These are phyloP conservation scores for Kuraishia molischiana DNA, from an alignment of 805 yeast genomes.

Conservation along the genomic window DNA sequence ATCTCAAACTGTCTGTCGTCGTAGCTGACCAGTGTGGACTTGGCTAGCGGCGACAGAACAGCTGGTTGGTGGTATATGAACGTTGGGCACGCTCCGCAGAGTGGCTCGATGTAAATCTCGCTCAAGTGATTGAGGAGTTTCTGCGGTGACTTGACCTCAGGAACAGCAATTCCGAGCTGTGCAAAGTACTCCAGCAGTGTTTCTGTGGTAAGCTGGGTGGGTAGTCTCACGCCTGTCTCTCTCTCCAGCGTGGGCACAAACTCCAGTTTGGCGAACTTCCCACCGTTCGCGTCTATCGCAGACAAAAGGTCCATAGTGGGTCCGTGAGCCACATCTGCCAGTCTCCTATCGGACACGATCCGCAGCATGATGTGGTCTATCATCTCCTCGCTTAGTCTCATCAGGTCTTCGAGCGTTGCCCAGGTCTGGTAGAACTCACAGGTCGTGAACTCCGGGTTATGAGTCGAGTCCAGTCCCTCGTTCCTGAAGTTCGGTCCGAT, in stretches of 20 bases:
- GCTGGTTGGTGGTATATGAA: conserved; percentile 80
- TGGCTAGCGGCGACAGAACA: conserved; percentile 79
- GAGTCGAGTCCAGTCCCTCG: conserved; percentile 89
- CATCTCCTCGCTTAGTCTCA: conserved; percentile 45
- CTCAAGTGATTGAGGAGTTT: conserved; percentile 59
- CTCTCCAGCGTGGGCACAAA: conserved; percentile 56
- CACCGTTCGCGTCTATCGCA: conserved; percentile 9
- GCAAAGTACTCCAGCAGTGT: conserved; percentile 30
- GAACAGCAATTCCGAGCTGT: conserved; percentile 23
- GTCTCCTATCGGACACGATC: conserved; percentile 5
- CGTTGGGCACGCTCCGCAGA: conserved; percentile 49
- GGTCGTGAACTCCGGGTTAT: conserved; percentile 88
- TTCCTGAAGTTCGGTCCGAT: conserved; percentile 81
- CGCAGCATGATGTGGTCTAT: background rate
- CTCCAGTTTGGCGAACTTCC: conserved; percentile 38
- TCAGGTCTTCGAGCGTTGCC: conserved; percentile 56
- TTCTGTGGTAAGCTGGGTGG: conserved; percentile 29
- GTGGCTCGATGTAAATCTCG: conserved; percentile 53
- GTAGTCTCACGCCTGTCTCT: conserved; percentile 39
- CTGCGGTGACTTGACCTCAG: conserved; percentile 36
- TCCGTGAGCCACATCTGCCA: conserved; percentile 10
- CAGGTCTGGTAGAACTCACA: conserved; percentile 83
- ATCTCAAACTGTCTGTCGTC: conserved; percentile 23
- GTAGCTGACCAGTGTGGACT: conserved; percentile 33
- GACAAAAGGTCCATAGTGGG: conserved; percentile 11